Base-by-base conservation (phyloP, 768 basidiomycete species). In the Suillus cothurnatus region DNA sequence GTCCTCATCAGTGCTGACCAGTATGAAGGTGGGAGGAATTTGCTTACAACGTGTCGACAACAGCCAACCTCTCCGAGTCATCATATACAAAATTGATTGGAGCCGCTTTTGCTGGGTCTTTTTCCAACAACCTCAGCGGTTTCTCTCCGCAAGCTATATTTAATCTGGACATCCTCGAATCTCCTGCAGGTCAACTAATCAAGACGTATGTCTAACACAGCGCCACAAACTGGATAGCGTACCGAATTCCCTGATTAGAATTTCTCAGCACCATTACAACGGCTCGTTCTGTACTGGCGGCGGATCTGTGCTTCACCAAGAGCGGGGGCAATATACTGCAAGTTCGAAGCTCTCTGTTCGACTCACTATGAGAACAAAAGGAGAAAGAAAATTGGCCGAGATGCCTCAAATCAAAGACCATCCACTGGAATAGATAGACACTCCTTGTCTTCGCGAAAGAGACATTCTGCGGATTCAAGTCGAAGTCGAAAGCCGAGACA, bases 111-210 rank as follows among this genome's bases (percentile, higher is more conserved):
- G 84, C 84, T 15, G 77, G 69, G 5, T 84, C 86, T 21, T 82
- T 83, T 7, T 82, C 84, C 69, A 73, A 77, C 11, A 74, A 76
- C 1, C 52, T 58, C 15, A 73, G 68, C 41, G 83, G 81, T 23
- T 90, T 89, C 72, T 88, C 88, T 41, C 88, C 89, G 1, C 84
- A 87, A 75, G 81, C 84, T 61, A 80, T 86, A 26, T 86, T 90
- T 66, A 74, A 74, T 39, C 72, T 81, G 56, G 86, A 85, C 1
- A 79, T 90, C 41, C 77, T 89, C 8, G 68, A 77, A 36, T 83
- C 84, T 15, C 36, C 71, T 1, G 78, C 86, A 2, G 88, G 87
- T 0, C 71, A 77, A 43, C 71, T 84, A 3, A 87, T 90, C 63
- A 80, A 81, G 1, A 84, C 83, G 86, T 89, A 71, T n/a, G 85